A percentile compares a stretch with the other conserved stretches of the same genome.
These are phyloP conservation scores for Leucogyrophana mollusca DNA, from an alignment of 768 basidiomycete species.

Conservation along the genomic window DNA sequence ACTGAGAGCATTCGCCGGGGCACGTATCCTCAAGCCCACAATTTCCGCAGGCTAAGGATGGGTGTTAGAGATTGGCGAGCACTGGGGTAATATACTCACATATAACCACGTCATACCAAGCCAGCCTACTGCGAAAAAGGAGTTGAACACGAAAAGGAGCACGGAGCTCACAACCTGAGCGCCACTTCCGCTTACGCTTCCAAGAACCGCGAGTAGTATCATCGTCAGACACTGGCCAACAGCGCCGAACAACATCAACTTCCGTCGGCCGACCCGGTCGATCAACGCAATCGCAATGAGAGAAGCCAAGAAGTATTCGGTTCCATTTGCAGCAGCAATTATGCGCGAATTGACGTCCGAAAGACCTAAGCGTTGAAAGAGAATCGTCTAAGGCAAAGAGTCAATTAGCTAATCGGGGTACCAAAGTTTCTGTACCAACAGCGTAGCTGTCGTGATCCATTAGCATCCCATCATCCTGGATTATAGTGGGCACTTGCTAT, in stretches of 20 bases:
- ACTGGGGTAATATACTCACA: slow-evolving; percentile 33
- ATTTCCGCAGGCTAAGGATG: slow-evolving; percentile 57
- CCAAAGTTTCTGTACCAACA: slow-evolving; percentile 13
- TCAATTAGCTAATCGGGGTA: neutral
- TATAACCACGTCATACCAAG: slow-evolving; percentile 73
- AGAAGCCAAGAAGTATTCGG: slow-evolving; percentile 72
- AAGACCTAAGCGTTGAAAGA: slow-evolving; percentile 58
- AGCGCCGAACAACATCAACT: slow-evolving; percentile 70
- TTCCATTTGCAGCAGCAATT: slow-evolving; percentile 65
- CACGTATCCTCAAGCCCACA: slow-evolving; percentile 58
- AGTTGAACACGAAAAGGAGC: slow-evolving; percentile 68
- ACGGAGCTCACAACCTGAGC: slow-evolving; percentile 53
- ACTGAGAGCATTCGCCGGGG: slow-evolving; percentile 62
- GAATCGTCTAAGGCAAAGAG: slow-evolving; percentile 38
- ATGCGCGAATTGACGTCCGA: slow-evolving; percentile 57
- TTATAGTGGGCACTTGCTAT: slow-evolving; percentile 40
- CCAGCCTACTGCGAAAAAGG: slow-evolving; percentile 71
- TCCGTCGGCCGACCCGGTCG: slow-evolving; percentile 71
- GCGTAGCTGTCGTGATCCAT: slow-evolving; percentile 23
- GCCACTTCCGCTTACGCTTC: slow-evolving; percentile 46
- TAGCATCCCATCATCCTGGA: slow-evolving; percentile 20
- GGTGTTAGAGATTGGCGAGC: no score
- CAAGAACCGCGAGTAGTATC: slow-evolving; percentile 57
- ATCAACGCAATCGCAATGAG: slow-evolving; percentile 70
- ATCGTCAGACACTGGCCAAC: slow-evolving; percentile 57